Evolutionary conservation across 441 rosid species (phyloP).

Genomic region (Iberis amara): DNA sequence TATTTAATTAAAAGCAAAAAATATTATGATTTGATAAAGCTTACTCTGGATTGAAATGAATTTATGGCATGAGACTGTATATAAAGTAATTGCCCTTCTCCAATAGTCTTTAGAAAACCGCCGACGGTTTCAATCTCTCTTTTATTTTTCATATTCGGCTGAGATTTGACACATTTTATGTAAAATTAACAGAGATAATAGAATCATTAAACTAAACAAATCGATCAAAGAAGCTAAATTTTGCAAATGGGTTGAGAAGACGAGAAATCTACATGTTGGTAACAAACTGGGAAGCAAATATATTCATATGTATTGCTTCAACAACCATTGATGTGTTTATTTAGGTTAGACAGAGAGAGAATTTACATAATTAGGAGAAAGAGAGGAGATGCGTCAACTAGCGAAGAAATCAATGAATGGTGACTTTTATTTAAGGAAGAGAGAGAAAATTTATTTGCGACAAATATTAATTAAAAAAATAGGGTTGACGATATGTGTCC

Average conservation of each 20-base stretch:
- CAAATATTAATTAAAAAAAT: too few species aligned
- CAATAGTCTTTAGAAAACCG: neutral
- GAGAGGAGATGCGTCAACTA: constrained; percentile 15
- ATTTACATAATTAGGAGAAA: neutral
- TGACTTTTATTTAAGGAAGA: constrained; percentile 26
- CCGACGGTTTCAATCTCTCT: neutral
- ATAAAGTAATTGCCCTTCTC: neutral
- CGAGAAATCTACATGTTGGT: constrained; percentile 13
- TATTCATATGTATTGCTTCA: constrained; percentile 25
- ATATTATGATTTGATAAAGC: constrained; percentile 15
- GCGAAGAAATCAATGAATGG: constrained; percentile 20
- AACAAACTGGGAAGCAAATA: constrained; percentile 18
- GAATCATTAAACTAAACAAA: neutral
- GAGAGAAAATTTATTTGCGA: too few species aligned
- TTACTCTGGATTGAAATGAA: neutral
- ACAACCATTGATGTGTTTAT: constrained; percentile 19
- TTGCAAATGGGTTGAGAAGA: neutral
- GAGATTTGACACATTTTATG: constrained; percentile 19
- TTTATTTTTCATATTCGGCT: neutral
- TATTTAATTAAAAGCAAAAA: too few species aligned
- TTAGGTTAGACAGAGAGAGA: constrained; percentile 8
- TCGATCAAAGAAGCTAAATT: neutral
- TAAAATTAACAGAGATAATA: neutral
- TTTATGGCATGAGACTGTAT: constrained; percentile 3
- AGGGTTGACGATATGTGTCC: too few species aligned